Percentiles rank a stretch among this genome's conserved stretches.
Conservation (phyloP, 805 yeast genomes). For the Candida bentonensis region DNA sequence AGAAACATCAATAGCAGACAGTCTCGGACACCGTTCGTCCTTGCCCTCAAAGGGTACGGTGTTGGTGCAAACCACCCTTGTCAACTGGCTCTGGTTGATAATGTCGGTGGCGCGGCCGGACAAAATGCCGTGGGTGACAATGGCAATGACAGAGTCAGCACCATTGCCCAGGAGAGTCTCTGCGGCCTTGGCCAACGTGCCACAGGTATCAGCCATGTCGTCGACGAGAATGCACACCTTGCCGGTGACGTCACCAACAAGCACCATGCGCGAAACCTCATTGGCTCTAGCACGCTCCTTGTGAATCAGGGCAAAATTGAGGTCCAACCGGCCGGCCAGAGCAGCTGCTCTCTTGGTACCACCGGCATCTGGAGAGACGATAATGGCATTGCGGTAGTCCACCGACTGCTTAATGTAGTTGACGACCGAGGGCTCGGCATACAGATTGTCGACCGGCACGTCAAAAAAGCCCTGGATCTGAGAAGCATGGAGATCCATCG, state of each 20-base stretch:
- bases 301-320: slow-evolving; percentile 91
- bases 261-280: slow-evolving; percentile 92
- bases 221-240: slow-evolving; percentile 83
- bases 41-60: slow-evolving; percentile 76
- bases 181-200: slow-evolving; percentile 91
- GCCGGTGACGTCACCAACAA: slow-evolving; percentile 86
- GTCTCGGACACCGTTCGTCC: slow-evolving; percentile 42
- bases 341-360: slow-evolving; percentile 98
- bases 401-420: slow-evolving; percentile 63
- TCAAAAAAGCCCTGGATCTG: slow-evolving; percentile 96
- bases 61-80: slow-evolving; percentile 79
- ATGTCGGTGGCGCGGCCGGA: slow-evolving; percentile 75
- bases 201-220: slow-evolving; percentile 99
- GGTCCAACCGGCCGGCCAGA: slow-evolving; percentile 85
- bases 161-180: slow-evolving; percentile 69
- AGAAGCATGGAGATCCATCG: slow-evolving; percentile 95
- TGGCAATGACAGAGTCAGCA: slow-evolving; percentile 79
- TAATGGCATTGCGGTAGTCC: slow-evolving; percentile 45
- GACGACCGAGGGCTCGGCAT: slow-evolving; percentile 88
- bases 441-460: slow-evolving; percentile 91
- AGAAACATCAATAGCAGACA: slow-evolving; percentile 72
- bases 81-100: slow-evolving; percentile 53
- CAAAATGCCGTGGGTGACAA: slow-evolving; percentile 93
- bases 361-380: slow-evolving; percentile 97
- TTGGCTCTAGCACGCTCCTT: slow-evolving; percentile 95